phyloP scores from a whole-genome alignment of 2,329 filamentous ascomycete species.

The Alternaria ethzedia region DNA sequence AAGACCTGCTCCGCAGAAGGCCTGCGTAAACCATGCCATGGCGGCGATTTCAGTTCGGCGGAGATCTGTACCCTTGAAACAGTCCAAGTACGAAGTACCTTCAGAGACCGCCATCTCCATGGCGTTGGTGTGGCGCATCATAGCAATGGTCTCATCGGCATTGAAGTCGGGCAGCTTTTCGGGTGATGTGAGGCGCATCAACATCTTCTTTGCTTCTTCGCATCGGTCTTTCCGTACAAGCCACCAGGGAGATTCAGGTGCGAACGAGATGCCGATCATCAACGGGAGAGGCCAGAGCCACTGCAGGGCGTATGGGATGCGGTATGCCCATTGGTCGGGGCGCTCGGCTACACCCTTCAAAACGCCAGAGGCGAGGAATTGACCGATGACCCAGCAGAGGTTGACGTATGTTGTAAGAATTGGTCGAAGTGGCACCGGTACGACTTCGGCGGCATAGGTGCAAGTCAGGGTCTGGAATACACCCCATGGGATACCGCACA shows the following conservation, averaged over 20 bases:
- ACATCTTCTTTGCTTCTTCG: slow-evolving; percentile 69
- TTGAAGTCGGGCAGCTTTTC: slow-evolving; percentile 51
- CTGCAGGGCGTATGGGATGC: slow-evolving; percentile 71
- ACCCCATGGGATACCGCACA: slow-evolving; percentile 55
- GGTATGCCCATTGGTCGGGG: slow-evolving; percentile 70
- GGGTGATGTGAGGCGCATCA: slow-evolving; percentile 68
- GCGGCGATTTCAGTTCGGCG: slow-evolving; percentile 77
- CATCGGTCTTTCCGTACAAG: slow-evolving; percentile 69
- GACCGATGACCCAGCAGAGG: slow-evolving; percentile 77
- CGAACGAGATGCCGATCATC: slow-evolving; percentile 70
- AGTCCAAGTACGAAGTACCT: slow-evolving; percentile 79
- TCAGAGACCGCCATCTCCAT: slow-evolving; percentile 72
- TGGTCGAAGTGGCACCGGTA: slow-evolving; percentile 71
- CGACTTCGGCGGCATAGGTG: slow-evolving; percentile 65
- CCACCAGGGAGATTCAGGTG: slow-evolving; percentile 77
- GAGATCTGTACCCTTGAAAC: slow-evolving; percentile 80
- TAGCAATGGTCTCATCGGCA: slow-evolving; percentile 68
- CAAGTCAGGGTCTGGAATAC: slow-evolving; percentile 57
- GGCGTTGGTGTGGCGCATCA: slow-evolving; percentile 89
- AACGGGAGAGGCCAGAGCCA: slow-evolving; percentile 78
- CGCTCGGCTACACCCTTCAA: slow-evolving; percentile 70
- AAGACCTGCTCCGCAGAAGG: slow-evolving; percentile 45
- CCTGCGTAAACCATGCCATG: slow-evolving; percentile 57
- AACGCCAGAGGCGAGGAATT: slow-evolving; percentile 74
- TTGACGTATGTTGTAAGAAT: slow-evolving; percentile 70